phyloP scores from a whole-genome alignment of 164 flowering plant species.

The Annona squamosa region DNA sequence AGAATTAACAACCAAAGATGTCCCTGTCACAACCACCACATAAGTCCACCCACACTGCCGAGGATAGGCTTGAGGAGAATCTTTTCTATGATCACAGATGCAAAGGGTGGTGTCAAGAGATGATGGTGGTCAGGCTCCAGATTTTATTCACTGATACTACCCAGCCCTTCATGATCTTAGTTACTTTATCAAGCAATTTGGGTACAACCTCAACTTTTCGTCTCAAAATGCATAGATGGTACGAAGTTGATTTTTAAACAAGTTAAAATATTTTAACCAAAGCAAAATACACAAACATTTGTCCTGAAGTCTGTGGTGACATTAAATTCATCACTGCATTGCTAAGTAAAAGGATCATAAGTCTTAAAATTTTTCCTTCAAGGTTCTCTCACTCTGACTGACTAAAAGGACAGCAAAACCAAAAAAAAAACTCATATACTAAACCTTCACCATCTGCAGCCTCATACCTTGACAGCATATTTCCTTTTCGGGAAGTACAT shows the following conservation, averaged over 20 bases:
- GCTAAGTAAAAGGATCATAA: not conserved
- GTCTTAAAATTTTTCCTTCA: not conserved
- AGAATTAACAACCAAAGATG: too few relatives aligned
- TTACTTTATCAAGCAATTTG: too few relatives aligned
- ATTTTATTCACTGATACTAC: too few relatives aligned
- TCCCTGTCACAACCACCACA: too few relatives aligned
- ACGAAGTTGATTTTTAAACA: not conserved
- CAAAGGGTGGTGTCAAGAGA: too few relatives aligned
- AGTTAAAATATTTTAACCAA: not conserved
- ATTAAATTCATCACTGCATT: not conserved
- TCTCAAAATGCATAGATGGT: too few relatives aligned
- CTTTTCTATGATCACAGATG: too few relatives aligned
- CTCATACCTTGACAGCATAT: conserved; percentile 33
- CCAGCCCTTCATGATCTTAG: too few relatives aligned
- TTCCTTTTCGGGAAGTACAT: conserved; percentile 36
- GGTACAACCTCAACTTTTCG: too few relatives aligned
- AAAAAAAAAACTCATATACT: not conserved
- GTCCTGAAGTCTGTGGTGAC: not conserved
- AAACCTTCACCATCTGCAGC: not conserved
- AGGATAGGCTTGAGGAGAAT: too few relatives aligned
- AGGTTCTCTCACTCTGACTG: not conserved
- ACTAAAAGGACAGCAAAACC: not conserved
- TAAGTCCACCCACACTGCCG: too few relatives aligned
- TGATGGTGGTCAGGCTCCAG: too few relatives aligned
- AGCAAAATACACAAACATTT: not conserved